Base-by-base conservation (phyloP, 2,329 filamentous ascomycete genomes). In the Curvularia eragrostidis region DNA sequence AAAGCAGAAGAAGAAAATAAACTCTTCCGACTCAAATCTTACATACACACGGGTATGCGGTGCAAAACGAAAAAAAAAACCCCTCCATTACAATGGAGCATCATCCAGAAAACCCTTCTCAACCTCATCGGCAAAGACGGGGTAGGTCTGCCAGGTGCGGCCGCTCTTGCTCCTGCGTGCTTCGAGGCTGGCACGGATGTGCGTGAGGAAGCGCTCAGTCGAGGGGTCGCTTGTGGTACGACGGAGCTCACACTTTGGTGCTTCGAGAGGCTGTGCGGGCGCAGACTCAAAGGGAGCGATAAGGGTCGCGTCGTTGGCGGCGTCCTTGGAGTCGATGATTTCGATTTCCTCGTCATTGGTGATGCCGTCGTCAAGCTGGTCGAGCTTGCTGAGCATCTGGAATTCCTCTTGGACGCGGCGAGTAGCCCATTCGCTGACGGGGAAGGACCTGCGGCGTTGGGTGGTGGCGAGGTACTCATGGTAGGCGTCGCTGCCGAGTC, bases 101-200 rank as follows among this genome's bases (percentile, higher is more conserved):
- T 58, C 58, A 13, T 53, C 52, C 15, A 58, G 52, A 18, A 63
- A 63, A 1, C 61, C 61, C 38, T 56, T 61, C 38, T 63, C 58
- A 15, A 28, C 42, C 24, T 63, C 61, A 34, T 63, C 61, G 3
- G 52, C 47, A 52, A 63, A 63, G 19, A 63, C 55, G 4, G 58
- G 42, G 13, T 61, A 58, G 0, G 32, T 36, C 34, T 42, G 47
- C 58, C 57, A 49, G 13, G 24, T 47, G 13, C 19, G 39, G 24
- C 36, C 52, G 21, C 43, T 54, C 38, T 48, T 52, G 26, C 10
- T 56, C 54, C 54, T 59, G 28, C 55, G 43, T 1, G 55, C 50
- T 12, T 66, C 61, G 15, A 62, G 51, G 47, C 63, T 66, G 10
- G 61, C 61, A 2, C 63, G 49, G 2, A 66, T 47, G 34, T 64